Evolutionary conservation across 2,329 filamentous ascomycete genomes (phyloP), one percentile per base, ranked within the genome.

Genomic region (Aspergillus unguis): DNA sequence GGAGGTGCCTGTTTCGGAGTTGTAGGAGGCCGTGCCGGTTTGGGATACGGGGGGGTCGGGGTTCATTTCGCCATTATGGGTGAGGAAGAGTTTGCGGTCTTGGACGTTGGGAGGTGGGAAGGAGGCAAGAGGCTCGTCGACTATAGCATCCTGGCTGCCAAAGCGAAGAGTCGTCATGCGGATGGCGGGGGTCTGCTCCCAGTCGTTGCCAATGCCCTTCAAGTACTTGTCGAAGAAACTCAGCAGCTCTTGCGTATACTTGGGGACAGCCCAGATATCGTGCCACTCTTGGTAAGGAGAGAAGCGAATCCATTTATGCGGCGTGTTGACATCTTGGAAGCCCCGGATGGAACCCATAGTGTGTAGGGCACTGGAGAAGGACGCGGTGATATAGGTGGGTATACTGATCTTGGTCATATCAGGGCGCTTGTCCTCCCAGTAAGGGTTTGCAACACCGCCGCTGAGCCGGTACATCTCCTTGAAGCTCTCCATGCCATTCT

Each of bases 281-380:
- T 41, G 32, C 45, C 45, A 48, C 11, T 48, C 45, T 17, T 48
- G 45, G 17, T 48, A 33, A 1, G 45, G 45, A 27, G 31, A 11
- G 23, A 23, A 48, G 5, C 45, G 35, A 2, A 48, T 26, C 45
- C 45, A 48, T 5, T 41, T 48, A 3, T 48, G 10, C 4, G 6
- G n/a, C 1, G 26, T 31, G 4, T 41, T 9, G 27, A 48, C 45
- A 6, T 41, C 35, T 10, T 40, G n/a, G 26, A 27, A 48, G 4
- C 45, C 45, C 6, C 45, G 35, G 26, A 48, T 48, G 1, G 35
- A 32, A 2, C 45, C 45, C 45, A 48, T 48, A 3, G 33, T 37
- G 2, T 48, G 45, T 4, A 48, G n/a, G 7, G 35, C 29, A n/a
- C 33, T 48, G 17, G 26, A 29, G 11, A 25, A 48, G 0, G 45